Evolutionary conservation across 495 filamentous ascomycete genomes (phyloP).

Genomic region (Aspergillus olivimuriae): DNA sequence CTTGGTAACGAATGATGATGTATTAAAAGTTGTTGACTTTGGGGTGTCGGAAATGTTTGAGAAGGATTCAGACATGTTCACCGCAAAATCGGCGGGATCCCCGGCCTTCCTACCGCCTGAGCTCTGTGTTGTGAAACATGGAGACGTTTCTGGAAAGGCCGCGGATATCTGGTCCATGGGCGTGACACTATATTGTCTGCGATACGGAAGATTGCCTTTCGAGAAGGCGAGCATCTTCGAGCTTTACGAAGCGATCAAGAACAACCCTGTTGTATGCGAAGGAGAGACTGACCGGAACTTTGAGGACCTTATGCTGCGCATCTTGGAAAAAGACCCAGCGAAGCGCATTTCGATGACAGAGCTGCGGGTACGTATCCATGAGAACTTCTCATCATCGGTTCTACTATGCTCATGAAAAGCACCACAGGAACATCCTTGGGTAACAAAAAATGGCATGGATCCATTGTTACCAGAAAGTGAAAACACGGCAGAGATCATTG

Average conservation of each 20-base stretch:
- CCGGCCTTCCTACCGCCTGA: slow-evolving; percentile 95
- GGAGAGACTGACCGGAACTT: slow-evolving; percentile 50
- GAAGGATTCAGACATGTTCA: slow-evolving; percentile 82
- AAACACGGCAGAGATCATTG: slow-evolving; percentile 76
- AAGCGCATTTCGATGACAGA: slow-evolving; percentile 77
- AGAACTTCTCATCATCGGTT: not conserved
- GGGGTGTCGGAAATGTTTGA: slow-evolving; percentile 98
- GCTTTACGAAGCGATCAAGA: slow-evolving; percentile 81
- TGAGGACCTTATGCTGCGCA: slow-evolving; percentile 56
- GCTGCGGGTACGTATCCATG: slow-evolving; percentile 57
- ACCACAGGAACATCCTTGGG: slow-evolving; percentile 83
- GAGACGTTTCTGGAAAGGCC: slow-evolving; percentile 79
- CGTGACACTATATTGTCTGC: slow-evolving; percentile 85
- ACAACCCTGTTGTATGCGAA: slow-evolving; percentile 45
- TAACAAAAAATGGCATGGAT: slow-evolving; percentile 76
- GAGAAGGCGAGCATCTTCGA: slow-evolving; percentile 71
- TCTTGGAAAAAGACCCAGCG: slow-evolving; percentile 70
- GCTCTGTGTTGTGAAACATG: slow-evolving; percentile 82
- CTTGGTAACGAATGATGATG: slow-evolving; percentile 80
- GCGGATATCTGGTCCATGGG: slow-evolving; percentile 99
- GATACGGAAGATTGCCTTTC: slow-evolving; percentile 84
- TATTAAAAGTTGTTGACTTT: slow-evolving; percentile 96
- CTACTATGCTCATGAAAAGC: slow-evolving; percentile 6
- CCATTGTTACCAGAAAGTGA: slow-evolving; percentile 74
- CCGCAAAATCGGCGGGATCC: slow-evolving; percentile 88